Evolutionary conservation across 2,329 filamentous ascomycete species (phyloP).

Genomic region (Sarocladium strictum): DNA sequence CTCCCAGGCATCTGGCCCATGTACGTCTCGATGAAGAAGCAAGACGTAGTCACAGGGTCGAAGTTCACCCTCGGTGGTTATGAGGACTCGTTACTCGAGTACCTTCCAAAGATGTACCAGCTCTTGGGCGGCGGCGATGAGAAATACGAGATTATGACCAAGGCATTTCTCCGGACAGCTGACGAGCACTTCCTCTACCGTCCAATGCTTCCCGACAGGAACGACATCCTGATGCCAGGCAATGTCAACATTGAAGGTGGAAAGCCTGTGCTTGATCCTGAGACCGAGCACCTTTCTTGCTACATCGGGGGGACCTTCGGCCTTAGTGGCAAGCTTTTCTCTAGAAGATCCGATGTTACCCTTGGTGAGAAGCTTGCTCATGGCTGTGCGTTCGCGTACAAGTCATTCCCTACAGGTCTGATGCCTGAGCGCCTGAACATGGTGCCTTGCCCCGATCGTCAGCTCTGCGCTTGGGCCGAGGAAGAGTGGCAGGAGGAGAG

Average conservation of each 20-base stretch:
- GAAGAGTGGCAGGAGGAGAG: conserved; percentile 20
- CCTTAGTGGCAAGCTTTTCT: conserved; percentile 55
- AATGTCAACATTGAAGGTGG: conserved; percentile 30
- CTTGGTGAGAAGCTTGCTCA: conserved; percentile 43
- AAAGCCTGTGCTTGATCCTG: conserved; percentile 35
- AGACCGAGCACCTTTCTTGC: conserved; percentile 40
- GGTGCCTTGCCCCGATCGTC: conserved; percentile 34
- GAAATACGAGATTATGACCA: conserved; percentile 51
- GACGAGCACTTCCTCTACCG: conserved; percentile 62
- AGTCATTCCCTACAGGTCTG: conserved; percentile 45
- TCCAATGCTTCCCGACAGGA: conserved; percentile 55
- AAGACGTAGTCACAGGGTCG: conserved; percentile 30
- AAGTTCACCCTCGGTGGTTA: conserved; percentile 45
- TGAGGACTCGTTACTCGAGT: conserved; percentile 54
- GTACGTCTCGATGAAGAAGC: conserved; percentile 52
- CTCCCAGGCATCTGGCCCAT: conserved; percentile 72
- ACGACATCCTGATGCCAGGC: conserved; percentile 59
- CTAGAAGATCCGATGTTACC: conserved; percentile 38
- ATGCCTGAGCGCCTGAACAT: conserved; percentile 52
- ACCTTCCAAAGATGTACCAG: conserved; percentile 56
- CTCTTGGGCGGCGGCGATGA: conserved; percentile 55
- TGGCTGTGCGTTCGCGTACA: conserved; percentile 54
- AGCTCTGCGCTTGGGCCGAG: conserved; percentile 26
- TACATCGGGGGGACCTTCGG: conserved; percentile 65
- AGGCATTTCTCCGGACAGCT: conserved; percentile 49